These are phyloP conservation scores for Thielaviopsis musarum DNA, from an alignment of 2,329 filamentous ascomycete species.

Conservation along the genomic window DNA sequence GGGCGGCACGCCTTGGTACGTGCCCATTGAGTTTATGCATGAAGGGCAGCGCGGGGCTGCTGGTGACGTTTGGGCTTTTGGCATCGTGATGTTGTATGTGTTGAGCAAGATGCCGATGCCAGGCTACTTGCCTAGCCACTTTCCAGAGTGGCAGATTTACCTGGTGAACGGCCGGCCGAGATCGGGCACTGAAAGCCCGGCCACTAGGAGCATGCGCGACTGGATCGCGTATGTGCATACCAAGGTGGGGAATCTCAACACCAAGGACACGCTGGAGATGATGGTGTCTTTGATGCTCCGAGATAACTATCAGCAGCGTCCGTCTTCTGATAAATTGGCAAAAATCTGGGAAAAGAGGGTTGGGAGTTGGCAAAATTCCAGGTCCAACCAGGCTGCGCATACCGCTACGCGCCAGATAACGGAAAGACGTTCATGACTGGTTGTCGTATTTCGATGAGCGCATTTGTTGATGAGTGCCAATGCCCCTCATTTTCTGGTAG, in stretches of 20 bases:
- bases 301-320: too few species aligned
- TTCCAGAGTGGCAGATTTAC: slow-evolving; percentile 13
- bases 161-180: not conserved
- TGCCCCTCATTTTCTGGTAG: too few species aligned
- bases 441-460: too few species aligned
- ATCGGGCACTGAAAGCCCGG: not conserved
- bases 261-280: not conserved
- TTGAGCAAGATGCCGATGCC: slow-evolving; percentile 38
- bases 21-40: slow-evolving; percentile 44
- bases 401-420: too few species aligned
- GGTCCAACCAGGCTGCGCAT: too few species aligned
- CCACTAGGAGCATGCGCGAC: not conserved
- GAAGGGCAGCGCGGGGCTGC: slow-evolving; percentile 34
- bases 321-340: too few species aligned
- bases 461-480: too few species aligned
- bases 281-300: slow-evolving; percentile 4
- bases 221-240: not conserved
- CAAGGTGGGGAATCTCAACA: not conserved
- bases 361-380: too few species aligned
- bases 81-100: slow-evolving; percentile 44
- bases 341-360: too few species aligned
- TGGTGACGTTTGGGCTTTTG: slow-evolving; percentile 43
- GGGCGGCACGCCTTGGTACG: slow-evolving; percentile 44
- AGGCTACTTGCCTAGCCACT: slow-evolving; percentile 18
- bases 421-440: too few species aligned